Conservation (phyloP, 2,329 filamentous ascomycete genomes). For the Xylaria sp. region DNA sequence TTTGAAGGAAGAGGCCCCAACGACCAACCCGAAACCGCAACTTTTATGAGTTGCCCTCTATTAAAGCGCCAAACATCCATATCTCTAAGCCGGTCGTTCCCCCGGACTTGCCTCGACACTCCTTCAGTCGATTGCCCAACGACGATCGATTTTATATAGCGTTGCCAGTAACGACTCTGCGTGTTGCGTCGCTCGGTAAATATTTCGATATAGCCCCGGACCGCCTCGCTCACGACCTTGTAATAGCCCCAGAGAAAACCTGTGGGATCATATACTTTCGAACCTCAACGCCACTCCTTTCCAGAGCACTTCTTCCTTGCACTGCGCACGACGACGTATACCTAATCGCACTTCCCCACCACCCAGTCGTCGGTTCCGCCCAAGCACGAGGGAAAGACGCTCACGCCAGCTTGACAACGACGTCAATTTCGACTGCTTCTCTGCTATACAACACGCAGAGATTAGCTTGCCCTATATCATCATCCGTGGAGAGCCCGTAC, state of each 20-base stretch:
- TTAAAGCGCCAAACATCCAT: conserved; percentile 33
- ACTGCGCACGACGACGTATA: conserved; percentile 41
- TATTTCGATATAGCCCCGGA: conserved; percentile 36
- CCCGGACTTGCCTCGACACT: conserved; percentile 35
- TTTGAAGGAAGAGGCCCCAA: conserved; percentile 31
- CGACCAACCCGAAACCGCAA: conserved; percentile 37
- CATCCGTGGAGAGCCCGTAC: conserved; percentile 47
- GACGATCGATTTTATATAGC: conserved; percentile 29
- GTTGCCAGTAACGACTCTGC: conserved; percentile 34
- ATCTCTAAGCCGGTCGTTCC: conserved; percentile 28
- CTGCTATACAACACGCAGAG: conserved; percentile 38
- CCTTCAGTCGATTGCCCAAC: conserved; percentile 36
- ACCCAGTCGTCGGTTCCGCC: conserved; percentile 38
- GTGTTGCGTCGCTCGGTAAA: conserved; percentile 32
- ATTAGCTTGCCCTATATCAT: conserved; percentile 44
- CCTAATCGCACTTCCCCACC: conserved; percentile 41
- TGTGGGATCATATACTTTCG: conserved; percentile 47
- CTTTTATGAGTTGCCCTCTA: conserved; percentile 24
- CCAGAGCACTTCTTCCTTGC: conserved; percentile 32
- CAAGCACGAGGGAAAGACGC: conserved; percentile 38
- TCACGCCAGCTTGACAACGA: conserved; percentile 41
- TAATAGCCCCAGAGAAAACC: conserved; percentile 46
- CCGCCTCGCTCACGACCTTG: conserved; percentile 44
- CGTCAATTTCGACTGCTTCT: conserved; percentile 43
- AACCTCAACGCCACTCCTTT: conserved; percentile 43